Evolutionary conservation across 495 filamentous ascomycete species (phyloP), one percentile per base, ranked within the genome.

Genomic region (Niebla homalea): DNA sequence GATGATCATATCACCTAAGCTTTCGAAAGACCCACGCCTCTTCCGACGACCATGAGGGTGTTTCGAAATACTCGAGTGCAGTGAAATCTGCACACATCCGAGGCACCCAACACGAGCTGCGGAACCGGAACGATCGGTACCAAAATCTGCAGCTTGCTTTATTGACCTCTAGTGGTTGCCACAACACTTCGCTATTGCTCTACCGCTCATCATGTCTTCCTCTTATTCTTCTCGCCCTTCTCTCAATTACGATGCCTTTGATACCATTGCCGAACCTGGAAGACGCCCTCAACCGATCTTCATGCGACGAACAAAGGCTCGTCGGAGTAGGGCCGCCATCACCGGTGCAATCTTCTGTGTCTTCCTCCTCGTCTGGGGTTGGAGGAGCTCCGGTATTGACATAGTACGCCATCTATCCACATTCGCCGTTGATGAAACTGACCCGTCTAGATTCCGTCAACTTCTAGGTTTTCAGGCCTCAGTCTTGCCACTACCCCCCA

Each of bases 261-360:
- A 61, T 23, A 54, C 44, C 14, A 57, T 61, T 21, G 35, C 52
- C 10, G 58, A 61, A 29, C 58, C 58, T 10, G 46, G 49, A 21
- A 36, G 42, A 35, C 45, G 49, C 20, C 36, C 53, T 15, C 55
- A 48, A 23, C 56, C 58, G 4, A 53, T 56, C 40, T 58, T 61
- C 43, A 42, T 61, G 50, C 56, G 58, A 15, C 50, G 56, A 32
- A 45, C 56, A 8, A 58, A 54, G 41, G 35, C 58, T 15, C 52
- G 58, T 41, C 58, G 58, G 32, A 54, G 53, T 36, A 58, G 37
- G 40, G 54, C 52, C 4, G 47, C 53, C 1, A 11, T 61, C 1
- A 15, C 26, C 15, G 3, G 50, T 15, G 45, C 56, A 21, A 12
- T 58, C 2, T 12, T 50, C n/a, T 53, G 46, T 36, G 43, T 54